Base-by-base conservation (phyloP, 177 flowering plant genomes). In the Vitis hybrid region DNA sequence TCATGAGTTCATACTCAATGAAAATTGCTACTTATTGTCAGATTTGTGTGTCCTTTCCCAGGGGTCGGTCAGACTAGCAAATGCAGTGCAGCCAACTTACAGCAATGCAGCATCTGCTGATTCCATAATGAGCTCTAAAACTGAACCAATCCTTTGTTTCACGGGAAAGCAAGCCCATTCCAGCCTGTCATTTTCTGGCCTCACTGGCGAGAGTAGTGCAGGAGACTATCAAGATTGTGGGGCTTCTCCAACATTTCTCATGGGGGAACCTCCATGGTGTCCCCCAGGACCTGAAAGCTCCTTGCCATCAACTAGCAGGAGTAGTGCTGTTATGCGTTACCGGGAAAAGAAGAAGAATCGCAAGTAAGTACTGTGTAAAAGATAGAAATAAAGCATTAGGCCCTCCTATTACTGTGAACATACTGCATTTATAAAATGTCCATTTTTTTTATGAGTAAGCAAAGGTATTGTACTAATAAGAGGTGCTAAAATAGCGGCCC, bases 221-320 rank as follows among this genome's bases (percentile, higher is more conserved):
- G 87, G 81, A 54, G 94, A 91, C 73, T 81, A 87, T 76, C 97
- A 93, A 75, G 96, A 92, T 60, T 90, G 90, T 80, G 93, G 90
- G 60, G 86, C 86, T 55, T 88, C 95, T 66, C 74, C 95, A 52
- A 77, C 81, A 87, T 74, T 80, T 62, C 78, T 85, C 45, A 79
- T 83, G 84, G 91, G 93, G 61, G 97, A 88, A 70, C 89, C 90
- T 68, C 93, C 90, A 59, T 88, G 93, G 95, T 78, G 75, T 74
- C 77, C 91, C 6, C 82, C 87, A 23, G 71, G 86, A 7, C 69
- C 85, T 45, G 92, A 88, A 59, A 77, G 55, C 64, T 76, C 85
- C 48, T 61, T 72, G 34, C 72, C 85, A 59, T 72, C 88, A 10
- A 78, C 76, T 64, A 82, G 72, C 72, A 82, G 94, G 65, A 85